Evolutionary conservation across 2,329 filamentous ascomycete genomes (phyloP).

Genomic region (Pseudogymnoascus sp.): DNA sequence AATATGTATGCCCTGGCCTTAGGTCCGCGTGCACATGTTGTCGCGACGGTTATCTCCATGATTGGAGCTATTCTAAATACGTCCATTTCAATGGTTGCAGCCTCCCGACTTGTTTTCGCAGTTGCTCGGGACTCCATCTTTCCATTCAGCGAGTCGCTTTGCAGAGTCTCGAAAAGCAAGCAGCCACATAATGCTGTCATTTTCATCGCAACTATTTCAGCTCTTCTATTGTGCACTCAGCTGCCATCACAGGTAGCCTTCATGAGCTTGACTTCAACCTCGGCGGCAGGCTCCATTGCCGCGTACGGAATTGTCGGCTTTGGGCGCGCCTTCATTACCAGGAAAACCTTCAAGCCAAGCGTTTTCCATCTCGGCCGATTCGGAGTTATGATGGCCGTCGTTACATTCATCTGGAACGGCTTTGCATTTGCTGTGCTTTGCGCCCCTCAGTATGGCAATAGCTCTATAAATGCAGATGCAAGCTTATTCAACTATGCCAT

Average conservation of each 20-base stretch:
- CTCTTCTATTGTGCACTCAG: constrained; percentile 11
- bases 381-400: constrained; percentile 8
- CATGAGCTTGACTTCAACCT: constrained; percentile 8
- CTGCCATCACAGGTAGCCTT: constrained; percentile 12
- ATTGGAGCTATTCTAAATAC: constrained; percentile 14
- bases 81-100: constrained; percentile 12
- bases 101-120: constrained; percentile 10
- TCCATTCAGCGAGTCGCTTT: constrained; percentile 9
- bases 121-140: constrained; percentile 11
- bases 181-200: constrained; percentile 12
- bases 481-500: constrained; percentile 11
- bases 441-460: constrained; percentile 10
- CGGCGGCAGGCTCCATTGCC: constrained; percentile 10
- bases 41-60: constrained; percentile 14
- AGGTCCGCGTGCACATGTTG: constrained; percentile 14
- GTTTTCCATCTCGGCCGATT: constrained; percentile 10
- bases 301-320: constrained; percentile 11
- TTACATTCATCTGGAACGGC: constrained; percentile 11
- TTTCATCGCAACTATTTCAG: constrained; percentile 9
- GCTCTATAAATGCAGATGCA: constrained; percentile 8
- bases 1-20: constrained; percentile 15
- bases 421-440: constrained; percentile 12
- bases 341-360: constrained; percentile 10
- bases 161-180: constrained; percentile 10
- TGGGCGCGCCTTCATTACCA: constrained; percentile 11